phyloP scores from a whole-genome alignment of 106 monocot genomes.

The Chionographis japonica region DNA sequence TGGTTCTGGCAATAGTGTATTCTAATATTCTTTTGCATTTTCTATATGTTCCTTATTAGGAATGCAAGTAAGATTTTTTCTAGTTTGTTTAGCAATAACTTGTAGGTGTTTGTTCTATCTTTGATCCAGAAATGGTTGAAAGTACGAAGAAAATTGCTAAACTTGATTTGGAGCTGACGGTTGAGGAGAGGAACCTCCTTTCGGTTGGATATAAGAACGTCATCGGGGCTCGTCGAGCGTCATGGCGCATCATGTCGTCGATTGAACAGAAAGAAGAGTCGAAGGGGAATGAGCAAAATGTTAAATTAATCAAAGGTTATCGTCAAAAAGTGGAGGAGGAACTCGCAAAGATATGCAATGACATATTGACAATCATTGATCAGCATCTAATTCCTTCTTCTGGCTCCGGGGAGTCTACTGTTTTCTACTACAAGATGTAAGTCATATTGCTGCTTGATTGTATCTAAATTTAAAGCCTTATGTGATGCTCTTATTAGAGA shows the following conservation, averaged over 20 bases:
- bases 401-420: constrained; percentile 20
- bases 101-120: neutral
- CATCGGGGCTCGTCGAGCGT: constrained; percentile 34
- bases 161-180: constrained; percentile 31
- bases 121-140: constrained; percentile 36
- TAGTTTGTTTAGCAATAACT: no score
- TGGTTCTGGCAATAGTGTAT: no score
- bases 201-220: constrained; percentile 40
- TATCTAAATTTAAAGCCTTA: neutral
- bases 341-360: constrained; percentile 32
- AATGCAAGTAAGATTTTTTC: no score
- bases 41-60: no score
- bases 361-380: constrained; percentile 30
- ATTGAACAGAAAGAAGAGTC: constrained; percentile 45
- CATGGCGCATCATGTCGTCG: constrained; percentile 43
- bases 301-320: constrained; percentile 27
- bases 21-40: no score
- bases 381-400: constrained; percentile 34
- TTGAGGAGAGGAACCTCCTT: constrained; percentile 39
- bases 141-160: constrained; percentile 35
- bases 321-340: constrained; percentile 33
- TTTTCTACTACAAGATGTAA: constrained; percentile 49
- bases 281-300: constrained; percentile 32
- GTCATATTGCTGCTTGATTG: neutral
- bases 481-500: no score